Percentiles rank a stretch among this genome's conserved stretches.
These are phyloP conservation scores for Collybiopsis luxurians DNA, from an alignment of 768 basidiomycete genomes.

Conservation along the genomic window DNA sequence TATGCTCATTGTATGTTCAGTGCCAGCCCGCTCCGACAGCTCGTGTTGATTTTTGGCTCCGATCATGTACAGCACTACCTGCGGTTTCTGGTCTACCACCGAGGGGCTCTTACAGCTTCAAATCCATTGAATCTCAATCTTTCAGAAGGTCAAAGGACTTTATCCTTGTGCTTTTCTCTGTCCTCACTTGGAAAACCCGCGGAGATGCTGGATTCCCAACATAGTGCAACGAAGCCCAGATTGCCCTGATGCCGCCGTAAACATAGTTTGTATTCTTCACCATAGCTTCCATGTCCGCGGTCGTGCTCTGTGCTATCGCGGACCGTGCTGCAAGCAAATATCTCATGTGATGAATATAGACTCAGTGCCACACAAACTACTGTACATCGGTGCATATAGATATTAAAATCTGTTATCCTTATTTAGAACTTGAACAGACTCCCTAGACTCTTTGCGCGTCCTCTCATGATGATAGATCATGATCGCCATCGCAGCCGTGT, in stretches of 20 bases:
- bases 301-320: too few relatives aligned
- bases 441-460: too few relatives aligned
- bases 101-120: slow-evolving; percentile 13
- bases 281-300: not conserved
- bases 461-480: too few relatives aligned
- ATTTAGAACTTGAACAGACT: too few relatives aligned
- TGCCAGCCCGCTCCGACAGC: slow-evolving; percentile 10
- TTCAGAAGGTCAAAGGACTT: not conserved
- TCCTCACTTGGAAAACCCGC: slow-evolving; percentile 10
- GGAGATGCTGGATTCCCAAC: slow-evolving; percentile 11
- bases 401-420: too few relatives aligned
- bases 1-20: slow-evolving; percentile 10
- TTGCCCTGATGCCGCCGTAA: not conserved
- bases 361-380: too few relatives aligned
- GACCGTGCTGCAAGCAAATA: too few relatives aligned
- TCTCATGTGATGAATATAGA: too few relatives aligned
- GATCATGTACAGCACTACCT: not conserved
- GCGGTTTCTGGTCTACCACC: slow-evolving; percentile 14
- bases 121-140: not conserved
- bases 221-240: slow-evolving; percentile 4
- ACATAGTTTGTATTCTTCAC: not conserved
- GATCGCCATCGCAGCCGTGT: too few relatives aligned
- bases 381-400: too few relatives aligned
- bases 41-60: slow-evolving; percentile 11
- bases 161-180: slow-evolving; percentile 6